Conservation (phyloP, 345 rosid genomes). For the Aegle marmelos region DNA sequence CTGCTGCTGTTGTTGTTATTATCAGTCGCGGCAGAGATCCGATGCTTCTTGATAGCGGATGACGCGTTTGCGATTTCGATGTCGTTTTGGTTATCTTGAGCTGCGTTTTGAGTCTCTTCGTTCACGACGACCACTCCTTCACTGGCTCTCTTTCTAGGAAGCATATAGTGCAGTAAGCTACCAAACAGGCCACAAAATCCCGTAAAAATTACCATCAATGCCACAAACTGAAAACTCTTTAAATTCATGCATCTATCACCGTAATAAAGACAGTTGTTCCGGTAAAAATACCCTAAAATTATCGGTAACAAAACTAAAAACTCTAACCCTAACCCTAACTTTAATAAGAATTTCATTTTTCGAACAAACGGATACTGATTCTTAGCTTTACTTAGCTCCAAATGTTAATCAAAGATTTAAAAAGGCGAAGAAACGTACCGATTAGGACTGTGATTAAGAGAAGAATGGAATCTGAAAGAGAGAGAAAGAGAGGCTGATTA, state of each 20-base stretch:
- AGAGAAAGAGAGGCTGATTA: background rate
- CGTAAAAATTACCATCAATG: conserved; percentile 35
- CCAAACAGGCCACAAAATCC: conserved; percentile 43
- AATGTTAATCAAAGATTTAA: background rate
- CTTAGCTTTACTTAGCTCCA: background rate
- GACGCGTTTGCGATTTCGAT: conserved; percentile 18
- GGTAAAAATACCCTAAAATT: conserved; percentile 9
- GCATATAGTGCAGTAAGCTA: conserved; percentile 85
- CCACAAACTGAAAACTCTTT: conserved; percentile 4
- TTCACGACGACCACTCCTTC: conserved; percentile 46
- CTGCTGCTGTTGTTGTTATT: conserved; percentile 14
- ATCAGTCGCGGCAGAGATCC: conserved; percentile 32
- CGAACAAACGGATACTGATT: background rate
- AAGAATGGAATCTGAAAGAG: conserved; percentile 41
- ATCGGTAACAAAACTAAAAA: conserved; percentile 28
- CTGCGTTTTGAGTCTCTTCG: conserved; percentile 34
- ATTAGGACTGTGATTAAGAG: conserved; percentile 42
- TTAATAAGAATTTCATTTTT: background rate
- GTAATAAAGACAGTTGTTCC: background rate
- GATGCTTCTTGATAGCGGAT: conserved; percentile 59
- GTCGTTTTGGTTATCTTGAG: conserved; percentile 14
- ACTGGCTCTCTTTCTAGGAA: conserved; percentile 81
- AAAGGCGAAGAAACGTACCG: conserved; percentile 43
- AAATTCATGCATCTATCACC: background rate
- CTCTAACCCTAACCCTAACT: conserved; percentile 34